Base-by-base conservation (phyloP, 1,284 basidiomycete species). In the Ustilago cynodontis region DNA sequence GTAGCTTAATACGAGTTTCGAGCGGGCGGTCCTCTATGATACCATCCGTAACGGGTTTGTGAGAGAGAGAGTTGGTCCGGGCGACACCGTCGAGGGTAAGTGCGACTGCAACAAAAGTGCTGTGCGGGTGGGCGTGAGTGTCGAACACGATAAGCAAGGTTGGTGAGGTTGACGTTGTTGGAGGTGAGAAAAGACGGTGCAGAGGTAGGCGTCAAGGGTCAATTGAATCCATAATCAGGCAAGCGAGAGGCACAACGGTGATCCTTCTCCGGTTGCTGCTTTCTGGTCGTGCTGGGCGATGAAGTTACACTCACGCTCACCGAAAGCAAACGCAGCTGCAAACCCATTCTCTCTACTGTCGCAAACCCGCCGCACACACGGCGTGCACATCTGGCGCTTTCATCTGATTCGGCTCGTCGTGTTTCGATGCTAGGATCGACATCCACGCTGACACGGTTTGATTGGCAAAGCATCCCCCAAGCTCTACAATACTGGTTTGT, bases 181-280 rank as follows among this genome's bases (percentile, higher is more conserved):
- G 29, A 22, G 47, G 22, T 50, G 24, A 29, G 24, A 52, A n/a
- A 29, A 31, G 26, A 18, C 7, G 50, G 18, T 20, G 50, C n/a
- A 33, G n/a, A 52, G 50, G 33, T 52, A 52, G 50, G 50, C 24
- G 26, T 49, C 7, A 33, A 33, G 31, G 31, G 31, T 33, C 31
- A 33, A 33, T 11, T 11, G 31, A 33, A 33, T 43, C 41, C 22
- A 49, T n/a, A n/a, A n/a, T 49, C 47, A 49, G 31, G 39, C 28
- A 24, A 47, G 37, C 50, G 51, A 47, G 56, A 47, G 22, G 29
- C 37, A 53, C 13, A 39, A 35, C 37, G 51, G 59, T 31, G 51
- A 61, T 53, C 59, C 43, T 50, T 37, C 52, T 49, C 47, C 47
- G 47, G 47, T 49, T 49, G 24, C 47, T 49, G 41, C 41, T 62